Percentiles rank a stretch among this genome's conserved stretches.
These are phyloP conservation scores for Oidiodendron maius DNA, from an alignment of 495 filamentous ascomycete genomes.

Conservation along the genomic window DNA sequence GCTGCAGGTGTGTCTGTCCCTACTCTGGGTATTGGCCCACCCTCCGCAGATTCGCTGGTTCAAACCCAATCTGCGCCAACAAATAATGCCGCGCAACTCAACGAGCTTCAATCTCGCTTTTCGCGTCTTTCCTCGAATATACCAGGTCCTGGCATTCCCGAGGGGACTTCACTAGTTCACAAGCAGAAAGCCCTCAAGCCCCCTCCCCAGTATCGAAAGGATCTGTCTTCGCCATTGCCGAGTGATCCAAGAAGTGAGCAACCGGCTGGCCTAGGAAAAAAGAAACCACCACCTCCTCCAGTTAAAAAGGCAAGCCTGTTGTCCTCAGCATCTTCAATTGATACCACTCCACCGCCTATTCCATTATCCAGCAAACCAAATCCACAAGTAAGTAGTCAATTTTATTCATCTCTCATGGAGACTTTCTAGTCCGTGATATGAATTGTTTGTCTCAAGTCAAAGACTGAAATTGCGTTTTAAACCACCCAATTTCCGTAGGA, in stretches of 20 bases:
- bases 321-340: constrained; percentile 9
- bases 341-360: constrained; percentile 35
- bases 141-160: constrained; percentile 24
- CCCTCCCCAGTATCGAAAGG: constrained; percentile 44
- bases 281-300: constrained; percentile 69
- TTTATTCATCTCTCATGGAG: too few relatives aligned
- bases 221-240: constrained; percentile 52
- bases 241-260: constrained; percentile 41
- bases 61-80: not conserved
- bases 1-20: constrained; percentile 80
- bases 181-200: constrained; percentile 57
- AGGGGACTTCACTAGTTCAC: constrained; percentile 55
- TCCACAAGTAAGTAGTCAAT: constrained; percentile 19
- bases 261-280: constrained; percentile 30
- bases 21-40: constrained; percentile 66
- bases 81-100: constrained; percentile 33
- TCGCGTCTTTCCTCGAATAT: constrained; percentile 24
- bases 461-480: too few relatives aligned
- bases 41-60: too few relatives aligned
- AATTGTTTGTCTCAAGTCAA: too few relatives aligned
- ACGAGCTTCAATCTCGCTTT: constrained; percentile 55
- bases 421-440: too few relatives aligned
- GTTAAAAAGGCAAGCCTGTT: constrained; percentile 47
- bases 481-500: too few relatives aligned
- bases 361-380: constrained; percentile 32